A percentile compares a stretch with the other conserved stretches of the same genome.
These are phyloP conservation scores for Excoecaria cochinchinensis DNA, from an alignment of 345 rosid species.

Conservation along the genomic window DNA sequence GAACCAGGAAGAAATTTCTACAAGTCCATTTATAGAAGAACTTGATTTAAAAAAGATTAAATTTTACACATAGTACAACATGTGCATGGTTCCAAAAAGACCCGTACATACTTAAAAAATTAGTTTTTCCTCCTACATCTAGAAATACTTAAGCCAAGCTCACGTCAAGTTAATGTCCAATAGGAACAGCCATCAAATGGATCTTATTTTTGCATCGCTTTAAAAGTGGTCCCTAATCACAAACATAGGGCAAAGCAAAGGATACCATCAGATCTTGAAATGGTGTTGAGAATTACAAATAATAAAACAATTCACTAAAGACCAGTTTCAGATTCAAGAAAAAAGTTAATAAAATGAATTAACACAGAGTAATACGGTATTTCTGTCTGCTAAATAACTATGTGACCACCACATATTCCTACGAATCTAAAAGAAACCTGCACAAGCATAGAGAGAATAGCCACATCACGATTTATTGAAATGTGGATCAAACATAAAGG, in stretches of 20 bases:
- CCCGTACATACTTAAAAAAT: background rate
- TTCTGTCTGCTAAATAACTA: background rate
- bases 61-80: background rate
- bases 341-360: background rate
- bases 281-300: background rate
- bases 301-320: background rate
- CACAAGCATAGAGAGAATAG: background rate
- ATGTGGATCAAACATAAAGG: background rate
- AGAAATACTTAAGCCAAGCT: background rate
- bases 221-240: background rate
- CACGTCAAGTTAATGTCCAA: background rate
- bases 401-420: background rate
- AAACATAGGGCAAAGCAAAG: background rate
- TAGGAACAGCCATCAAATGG: background rate
- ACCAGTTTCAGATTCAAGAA: background rate
- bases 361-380: background rate
- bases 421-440: background rate
- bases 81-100: background rate
- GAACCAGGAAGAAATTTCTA: no score
- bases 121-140: background rate
- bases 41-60: background rate
- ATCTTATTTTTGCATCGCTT: background rate
- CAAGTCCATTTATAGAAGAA: background rate
- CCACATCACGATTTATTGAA: background rate
- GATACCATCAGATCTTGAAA: background rate